These are phyloP conservation scores for Plasmodium adleri DNA, from an alignment of 169 alveolate genomes.

Conservation along the genomic window DNA sequence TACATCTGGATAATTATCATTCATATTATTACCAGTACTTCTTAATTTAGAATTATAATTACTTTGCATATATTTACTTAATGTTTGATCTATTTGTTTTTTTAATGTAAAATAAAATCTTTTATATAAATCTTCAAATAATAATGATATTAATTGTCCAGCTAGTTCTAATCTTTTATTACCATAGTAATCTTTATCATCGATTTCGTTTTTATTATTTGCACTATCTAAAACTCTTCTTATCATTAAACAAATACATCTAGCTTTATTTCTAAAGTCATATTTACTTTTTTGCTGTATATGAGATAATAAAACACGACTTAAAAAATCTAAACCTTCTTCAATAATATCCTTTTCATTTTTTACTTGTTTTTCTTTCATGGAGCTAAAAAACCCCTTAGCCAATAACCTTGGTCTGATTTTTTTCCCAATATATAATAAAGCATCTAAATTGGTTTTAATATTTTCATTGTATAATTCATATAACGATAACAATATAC, in stretches of 20 bases:
- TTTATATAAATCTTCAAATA: slow-evolving; percentile 94
- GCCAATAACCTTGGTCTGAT: slow-evolving; percentile 90
- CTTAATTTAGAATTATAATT: slow-evolving; percentile 43
- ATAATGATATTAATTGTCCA: slow-evolving; percentile 97
- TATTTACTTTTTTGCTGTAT: slow-evolving; percentile 88
- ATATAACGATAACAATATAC: slow-evolving; percentile 47
- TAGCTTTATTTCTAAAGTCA: slow-evolving; percentile 93
- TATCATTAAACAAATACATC: slow-evolving; percentile 97
- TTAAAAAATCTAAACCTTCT: slow-evolving; percentile 95
- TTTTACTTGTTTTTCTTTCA: slow-evolving; percentile 86
- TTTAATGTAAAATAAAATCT: slow-evolving; percentile 86
- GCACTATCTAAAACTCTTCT: slow-evolving; percentile 94
- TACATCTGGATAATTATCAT: slow-evolving; percentile 90
- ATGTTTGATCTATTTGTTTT: slow-evolving; percentile 90
- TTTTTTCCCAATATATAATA: slow-evolving; percentile 83
- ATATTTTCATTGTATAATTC: slow-evolving; percentile 83
- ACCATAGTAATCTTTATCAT: slow-evolving; percentile 99
- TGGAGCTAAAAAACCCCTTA: slow-evolving; percentile 87
- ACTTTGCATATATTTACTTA: slow-evolving; percentile 85
- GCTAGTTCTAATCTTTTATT: slow-evolving; percentile 99
- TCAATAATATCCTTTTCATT: slow-evolving; percentile 89
- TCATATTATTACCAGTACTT: slow-evolving; percentile 48
- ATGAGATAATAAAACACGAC: slow-evolving; percentile 94
- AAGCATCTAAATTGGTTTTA: slow-evolving; percentile 82
- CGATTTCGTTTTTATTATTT: slow-evolving; percentile 92